Conservation (phyloP, 108 stramenopile genomes). For the Phaeodactylum tricornutum region DNA sequence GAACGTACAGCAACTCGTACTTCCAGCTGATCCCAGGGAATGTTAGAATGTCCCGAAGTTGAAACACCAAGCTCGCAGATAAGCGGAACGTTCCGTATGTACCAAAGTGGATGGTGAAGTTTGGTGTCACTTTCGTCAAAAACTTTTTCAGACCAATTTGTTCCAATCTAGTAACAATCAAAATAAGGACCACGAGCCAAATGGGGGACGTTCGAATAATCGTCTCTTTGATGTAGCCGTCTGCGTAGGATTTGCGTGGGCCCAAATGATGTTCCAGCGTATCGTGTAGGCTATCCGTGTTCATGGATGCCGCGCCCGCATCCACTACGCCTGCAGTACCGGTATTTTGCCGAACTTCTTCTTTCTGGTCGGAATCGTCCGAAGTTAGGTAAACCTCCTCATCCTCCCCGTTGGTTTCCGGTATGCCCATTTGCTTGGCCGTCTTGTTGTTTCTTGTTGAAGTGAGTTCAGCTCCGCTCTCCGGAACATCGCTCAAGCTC, state of each 20-base stretch:
- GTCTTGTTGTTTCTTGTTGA: too few species aligned
- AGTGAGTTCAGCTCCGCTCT: too few species aligned
- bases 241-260: constrained; percentile 31
- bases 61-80: constrained; percentile 42
- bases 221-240: constrained; percentile 31
- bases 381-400: too few species aligned
- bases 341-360: too few species aligned
- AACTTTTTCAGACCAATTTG: constrained; percentile 34
- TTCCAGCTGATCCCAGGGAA: constrained; percentile 50
- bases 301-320: not conserved
- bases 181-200: constrained; percentile 35
- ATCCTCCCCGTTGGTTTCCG: too few species aligned
- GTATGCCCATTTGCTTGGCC: too few species aligned
- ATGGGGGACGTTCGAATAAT: constrained; percentile 38
- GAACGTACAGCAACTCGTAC: constrained; percentile 49
- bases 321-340: too few species aligned
- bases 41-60: constrained; percentile 43
- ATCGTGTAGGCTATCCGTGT: constrained; percentile 10
- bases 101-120: constrained; percentile 40
- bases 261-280: too few species aligned
- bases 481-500: too few species aligned
- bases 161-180: constrained; percentile 37
- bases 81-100: constrained; percentile 43
- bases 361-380: too few species aligned
- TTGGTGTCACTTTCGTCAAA: constrained; percentile 20